These are phyloP conservation scores for Blastocystis hominis DNA, from an alignment of 352 stramenopile genomes.

Conservation along the genomic window DNA sequence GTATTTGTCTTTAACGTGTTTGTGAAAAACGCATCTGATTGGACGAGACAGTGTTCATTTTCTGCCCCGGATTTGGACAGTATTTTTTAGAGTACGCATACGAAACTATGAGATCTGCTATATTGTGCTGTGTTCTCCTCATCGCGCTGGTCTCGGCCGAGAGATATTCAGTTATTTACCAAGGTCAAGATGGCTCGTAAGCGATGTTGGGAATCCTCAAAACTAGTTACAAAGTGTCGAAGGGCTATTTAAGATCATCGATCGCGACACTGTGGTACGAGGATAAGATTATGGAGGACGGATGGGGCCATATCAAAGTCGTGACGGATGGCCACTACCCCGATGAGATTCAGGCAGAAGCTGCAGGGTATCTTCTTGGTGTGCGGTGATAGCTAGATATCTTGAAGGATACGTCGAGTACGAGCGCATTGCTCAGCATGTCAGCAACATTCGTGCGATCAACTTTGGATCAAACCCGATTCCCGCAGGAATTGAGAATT, in stretches of 20 bases:
- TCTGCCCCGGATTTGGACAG: too few species aligned
- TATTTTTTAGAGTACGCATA: too few species aligned
- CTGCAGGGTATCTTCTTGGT: background rate
- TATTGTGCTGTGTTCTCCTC: background rate
- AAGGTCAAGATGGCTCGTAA: background rate
- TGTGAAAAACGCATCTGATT: background rate
- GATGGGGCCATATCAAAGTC: constrained; percentile 2
- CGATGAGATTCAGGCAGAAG: background rate
- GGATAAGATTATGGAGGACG: constrained; percentile 12
- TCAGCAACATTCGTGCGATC: constrained; percentile 45
- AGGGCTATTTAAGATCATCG: background rate
- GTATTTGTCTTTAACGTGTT: background rate
- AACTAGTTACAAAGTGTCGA: background rate
- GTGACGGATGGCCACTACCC: background rate
- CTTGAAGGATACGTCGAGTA: constrained; percentile 16
- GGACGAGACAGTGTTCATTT: too few species aligned
- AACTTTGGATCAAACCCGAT: constrained; percentile 33
- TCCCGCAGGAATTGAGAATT: constrained; percentile 11
- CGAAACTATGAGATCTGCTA: background rate
- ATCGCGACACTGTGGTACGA: background rate
- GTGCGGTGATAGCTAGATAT: background rate
- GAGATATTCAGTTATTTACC: background rate
- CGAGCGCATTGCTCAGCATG: constrained; percentile 41
- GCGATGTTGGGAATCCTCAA: background rate
- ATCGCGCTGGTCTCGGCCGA: background rate